Evolutionary conservation across 208 protist genomes (phyloP).

Genomic region (Herpetomonas muscarum): DNA sequence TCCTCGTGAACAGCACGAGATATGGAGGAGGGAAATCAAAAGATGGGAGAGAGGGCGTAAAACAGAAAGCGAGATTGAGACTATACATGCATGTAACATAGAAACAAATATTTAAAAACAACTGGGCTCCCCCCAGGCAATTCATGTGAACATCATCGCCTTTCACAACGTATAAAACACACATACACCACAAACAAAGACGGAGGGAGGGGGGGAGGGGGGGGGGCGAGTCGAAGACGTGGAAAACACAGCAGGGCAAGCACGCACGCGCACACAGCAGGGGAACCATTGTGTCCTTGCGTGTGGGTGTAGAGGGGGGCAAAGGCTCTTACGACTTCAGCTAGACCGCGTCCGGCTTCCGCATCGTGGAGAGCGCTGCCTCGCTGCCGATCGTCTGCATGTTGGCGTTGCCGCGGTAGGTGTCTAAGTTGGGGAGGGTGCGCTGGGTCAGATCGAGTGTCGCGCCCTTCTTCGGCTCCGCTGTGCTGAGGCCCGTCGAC

Average conservation of each 20-base stretch:
- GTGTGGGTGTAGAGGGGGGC: no score
- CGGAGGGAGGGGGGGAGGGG: no score
- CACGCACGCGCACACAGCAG: no score
- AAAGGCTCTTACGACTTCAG: slow-evolving; percentile 21
- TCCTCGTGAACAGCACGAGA: background rate
- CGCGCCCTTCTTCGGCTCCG: slow-evolving; percentile 60
- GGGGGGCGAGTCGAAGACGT: no score
- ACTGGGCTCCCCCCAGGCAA: no score
- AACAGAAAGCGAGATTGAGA: background rate
- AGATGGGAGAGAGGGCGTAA: background rate
- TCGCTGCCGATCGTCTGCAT: slow-evolving; percentile 72
- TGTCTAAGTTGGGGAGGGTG: slow-evolving; percentile 55
- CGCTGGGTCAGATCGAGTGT: slow-evolving; percentile 54
- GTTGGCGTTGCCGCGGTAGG: slow-evolving; percentile 56
- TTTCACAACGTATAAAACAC: no score
- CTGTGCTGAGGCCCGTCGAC: slow-evolving; percentile 70
- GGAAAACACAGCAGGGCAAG: no score
- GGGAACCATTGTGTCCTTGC: no score
- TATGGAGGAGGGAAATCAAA: background rate
- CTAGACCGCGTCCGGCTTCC: slow-evolving; percentile 20
- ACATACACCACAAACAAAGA: no score
- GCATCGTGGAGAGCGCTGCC: slow-evolving; percentile 58
- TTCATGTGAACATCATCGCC: no score
- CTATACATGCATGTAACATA: background rate
- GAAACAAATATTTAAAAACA: background rate